Evolutionary conservation across 106 monocot species (phyloP), one percentile per base, ranked within the genome.

Genomic region (Dendrobium nobile): DNA sequence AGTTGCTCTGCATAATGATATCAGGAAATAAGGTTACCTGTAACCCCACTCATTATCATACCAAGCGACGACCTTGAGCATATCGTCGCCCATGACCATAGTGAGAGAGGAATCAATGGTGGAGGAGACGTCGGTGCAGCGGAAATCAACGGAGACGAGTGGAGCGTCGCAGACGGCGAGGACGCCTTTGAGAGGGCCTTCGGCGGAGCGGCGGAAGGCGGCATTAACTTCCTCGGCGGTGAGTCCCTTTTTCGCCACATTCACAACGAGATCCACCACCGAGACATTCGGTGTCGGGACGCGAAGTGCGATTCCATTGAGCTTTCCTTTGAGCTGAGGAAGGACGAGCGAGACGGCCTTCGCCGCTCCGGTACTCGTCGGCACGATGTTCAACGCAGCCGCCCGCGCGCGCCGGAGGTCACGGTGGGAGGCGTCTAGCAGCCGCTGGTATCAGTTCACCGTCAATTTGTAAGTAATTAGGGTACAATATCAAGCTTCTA

Each of bases 81-180:
- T 99, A 77, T 99, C 98, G 72, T 99, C 98, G 1, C 98, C 98
- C 98, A 99, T 99, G 77, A 99, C 98, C 98, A 99, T 99, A 37
- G 91, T 95, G 45, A 99, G 86, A 4, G 98, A 95, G 1, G 94
- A 80, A 54, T 98, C 95, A 37, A 98, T 98, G 73, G 98, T 95
- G 65, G 98, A 89, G 18, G 94, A 95, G 54, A 92, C 98, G 55
- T 98, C 92, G n/a, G 82, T 80, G 90, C 98, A 99, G 54, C 98
- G 80, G 91, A 99, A 95, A 68, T 99, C 98, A 3, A 99, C 95
- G 7, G 98, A 99, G 20, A 99, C 94, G 10, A 99, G 84, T 0
- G 95, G 98, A 11, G 86, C 82, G 68, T 99, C 98, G 31, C 95
- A 99, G 20, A 95, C 98, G 0, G 84, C 92, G 7, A 99, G 80